These are phyloP conservation scores for Camelina neglecta DNA, from an alignment of 345 rosid species.

Conservation along the genomic window DNA sequence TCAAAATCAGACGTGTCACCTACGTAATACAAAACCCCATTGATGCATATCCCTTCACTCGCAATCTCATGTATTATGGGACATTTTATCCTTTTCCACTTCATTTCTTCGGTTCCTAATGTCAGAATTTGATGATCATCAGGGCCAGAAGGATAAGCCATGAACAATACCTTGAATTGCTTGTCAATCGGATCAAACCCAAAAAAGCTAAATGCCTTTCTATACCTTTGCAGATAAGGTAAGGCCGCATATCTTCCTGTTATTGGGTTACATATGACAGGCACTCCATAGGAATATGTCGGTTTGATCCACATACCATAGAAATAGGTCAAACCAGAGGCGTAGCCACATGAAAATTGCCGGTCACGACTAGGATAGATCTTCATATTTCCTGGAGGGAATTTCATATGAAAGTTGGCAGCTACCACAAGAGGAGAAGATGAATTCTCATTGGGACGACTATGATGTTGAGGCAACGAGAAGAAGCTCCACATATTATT, in stretches of 20 bases:
- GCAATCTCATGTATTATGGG: accelerated
- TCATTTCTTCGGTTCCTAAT: not conserved
- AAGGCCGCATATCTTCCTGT: not conserved
- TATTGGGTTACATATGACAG: not conserved
- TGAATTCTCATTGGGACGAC: not conserved
- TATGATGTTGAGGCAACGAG: not conserved
- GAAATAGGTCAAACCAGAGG: not conserved
- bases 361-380: too few species aligned
- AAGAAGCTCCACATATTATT: not conserved
- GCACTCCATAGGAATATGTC: not conserved
- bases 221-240: not conserved
- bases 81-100: not conserved
- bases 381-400: not conserved
- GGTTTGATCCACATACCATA: not conserved
- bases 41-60: not conserved
- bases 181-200: not conserved
- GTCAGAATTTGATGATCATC: not conserved
- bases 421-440: not conserved
- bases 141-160: not conserved
- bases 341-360: not conserved
- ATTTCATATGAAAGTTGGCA: not conserved
- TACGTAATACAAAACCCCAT: not conserved
- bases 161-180: not conserved
- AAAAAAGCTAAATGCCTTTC: not conserved
- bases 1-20: too few species aligned